Evolutionary conservation across 352 stramenopile species (phyloP), one percentile per base, ranked within the genome.

Genomic region (Globisporangium nunn): DNA sequence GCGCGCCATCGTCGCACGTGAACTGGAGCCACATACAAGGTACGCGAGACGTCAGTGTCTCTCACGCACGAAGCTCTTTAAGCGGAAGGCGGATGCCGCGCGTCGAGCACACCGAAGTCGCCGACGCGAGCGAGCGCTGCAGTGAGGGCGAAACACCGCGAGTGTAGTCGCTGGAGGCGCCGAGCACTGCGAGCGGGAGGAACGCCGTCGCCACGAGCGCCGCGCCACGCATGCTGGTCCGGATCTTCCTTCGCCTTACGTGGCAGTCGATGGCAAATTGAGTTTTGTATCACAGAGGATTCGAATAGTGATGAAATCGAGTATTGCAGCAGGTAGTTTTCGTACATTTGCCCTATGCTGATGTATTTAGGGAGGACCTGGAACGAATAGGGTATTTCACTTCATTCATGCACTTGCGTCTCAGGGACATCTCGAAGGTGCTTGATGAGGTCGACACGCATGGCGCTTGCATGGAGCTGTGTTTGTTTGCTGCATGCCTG

Each of bases 1-100:
- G 75, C 10, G 54, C 50, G n/a, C 77, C 72, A 14, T 71, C 62
- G 56, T 93, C 81, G 45, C 87, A 96, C 11, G 70, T 64, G 62
- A 96, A 91, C 75, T 89, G 52, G 14, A 35, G 18, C 11, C 35
- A 31, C 6, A 66, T 4, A 28, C 18, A 58, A 14, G 28, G 18
- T 44, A 52, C 31, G 44, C 30, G 3, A 54, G 41, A 18, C 58
- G 53, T 55, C 35, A 56, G 18, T 59, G 49, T 23, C 23, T 23
- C 23, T 23, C 23, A 23, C 23, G 23, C 23, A 23, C 23, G 23
- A 23, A 23, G 23, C 23, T 23, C 23, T 23, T 23, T 23, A 23
- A 23, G 23, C 23, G 23, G 23, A 23, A 23, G 23, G 23, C 23
- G 23, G 23, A 23, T 23, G 23, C 23, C 23, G 23, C 23, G 43